Percentiles rank a stretch among this genome's conserved stretches.
Conservation (phyloP, 2,329 filamentous ascomycete genomes). For the Didymella pinodella region DNA sequence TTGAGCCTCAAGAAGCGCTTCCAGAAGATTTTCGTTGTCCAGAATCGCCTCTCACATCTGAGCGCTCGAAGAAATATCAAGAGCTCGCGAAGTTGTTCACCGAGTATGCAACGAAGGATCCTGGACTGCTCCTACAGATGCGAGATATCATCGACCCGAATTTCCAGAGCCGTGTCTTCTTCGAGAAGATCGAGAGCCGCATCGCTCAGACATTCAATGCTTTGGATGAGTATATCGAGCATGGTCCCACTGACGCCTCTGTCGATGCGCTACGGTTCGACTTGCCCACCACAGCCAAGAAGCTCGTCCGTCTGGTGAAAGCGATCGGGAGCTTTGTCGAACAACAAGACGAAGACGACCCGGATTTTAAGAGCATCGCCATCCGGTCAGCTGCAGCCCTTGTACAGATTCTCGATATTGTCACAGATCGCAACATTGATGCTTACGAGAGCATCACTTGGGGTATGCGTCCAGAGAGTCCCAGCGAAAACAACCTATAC, state of each 20-base stretch:
- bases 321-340: conserved; percentile 41
- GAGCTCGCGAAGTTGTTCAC: conserved; percentile 42
- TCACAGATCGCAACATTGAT: conserved; percentile 44
- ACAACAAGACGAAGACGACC: conserved; percentile 33
- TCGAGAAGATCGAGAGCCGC: conserved; percentile 46
- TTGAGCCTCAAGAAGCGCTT: conserved; percentile 47
- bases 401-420: conserved; percentile 44
- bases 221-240: conserved; percentile 42
- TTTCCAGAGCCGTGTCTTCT: conserved; percentile 48
- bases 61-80: conserved; percentile 43
- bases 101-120: conserved; percentile 39
- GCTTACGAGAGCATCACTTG: conserved; percentile 44
- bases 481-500: conserved; percentile 45
- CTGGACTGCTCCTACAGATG: conserved; percentile 38
- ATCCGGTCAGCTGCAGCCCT: conserved; percentile 41
- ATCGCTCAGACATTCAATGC: conserved; percentile 40
- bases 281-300: conserved; percentile 42
- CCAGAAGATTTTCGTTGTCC: conserved; percentile 44
- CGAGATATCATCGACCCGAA: conserved; percentile 40
- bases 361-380: conserved; percentile 32
- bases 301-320: conserved; percentile 37
- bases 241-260: conserved; percentile 36
- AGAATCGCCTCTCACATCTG: conserved; percentile 36
- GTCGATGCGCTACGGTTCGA: conserved; percentile 37
- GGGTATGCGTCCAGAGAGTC: conserved; percentile 37